Percentiles rank a stretch among this genome's conserved stretches.
Conservation (phyloP, 2,329 filamentous ascomycete genomes). For the Fusarium duplospermum region DNA sequence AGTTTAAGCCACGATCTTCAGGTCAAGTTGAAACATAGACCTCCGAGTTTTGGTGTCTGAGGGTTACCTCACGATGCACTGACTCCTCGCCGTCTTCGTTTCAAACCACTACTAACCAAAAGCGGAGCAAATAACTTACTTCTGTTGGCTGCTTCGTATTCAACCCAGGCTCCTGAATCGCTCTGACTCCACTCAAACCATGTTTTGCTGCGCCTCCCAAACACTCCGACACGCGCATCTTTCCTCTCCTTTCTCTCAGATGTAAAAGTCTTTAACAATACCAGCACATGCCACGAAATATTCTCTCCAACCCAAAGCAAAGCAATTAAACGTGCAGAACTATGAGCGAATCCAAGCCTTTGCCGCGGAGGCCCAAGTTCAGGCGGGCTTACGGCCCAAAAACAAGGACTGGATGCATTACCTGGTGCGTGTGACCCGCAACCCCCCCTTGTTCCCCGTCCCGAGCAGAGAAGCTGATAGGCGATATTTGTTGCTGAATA, state of each 20-base stretch:
- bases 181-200: not conserved
- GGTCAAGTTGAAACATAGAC: not conserved
- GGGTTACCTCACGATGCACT: not conserved
- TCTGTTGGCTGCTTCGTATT: not conserved
- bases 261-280: not conserved
- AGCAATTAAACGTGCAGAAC: not conserved
- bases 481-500: not conserved
- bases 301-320: not conserved
- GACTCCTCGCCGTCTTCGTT: not conserved
- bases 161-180: not conserved
- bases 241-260: not conserved
- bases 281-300: not conserved
- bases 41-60: not conserved
- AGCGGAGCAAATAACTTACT: not conserved
- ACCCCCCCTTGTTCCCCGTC: not conserved
- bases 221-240: not conserved
- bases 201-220: not conserved
- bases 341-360: constrained; percentile 4
- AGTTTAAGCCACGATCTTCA: not conserved
- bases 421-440: constrained; percentile 27
- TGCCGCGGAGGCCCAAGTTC: constrained; percentile 25
- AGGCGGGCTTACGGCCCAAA: constrained; percentile 30
- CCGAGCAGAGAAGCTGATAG: constrained; percentile 4
- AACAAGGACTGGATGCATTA: constrained; percentile 37
- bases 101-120: not conserved